phyloP scores from a whole-genome alignment of 768 basidiomycete species.

The Pleurotus tuber-regium region DNA sequence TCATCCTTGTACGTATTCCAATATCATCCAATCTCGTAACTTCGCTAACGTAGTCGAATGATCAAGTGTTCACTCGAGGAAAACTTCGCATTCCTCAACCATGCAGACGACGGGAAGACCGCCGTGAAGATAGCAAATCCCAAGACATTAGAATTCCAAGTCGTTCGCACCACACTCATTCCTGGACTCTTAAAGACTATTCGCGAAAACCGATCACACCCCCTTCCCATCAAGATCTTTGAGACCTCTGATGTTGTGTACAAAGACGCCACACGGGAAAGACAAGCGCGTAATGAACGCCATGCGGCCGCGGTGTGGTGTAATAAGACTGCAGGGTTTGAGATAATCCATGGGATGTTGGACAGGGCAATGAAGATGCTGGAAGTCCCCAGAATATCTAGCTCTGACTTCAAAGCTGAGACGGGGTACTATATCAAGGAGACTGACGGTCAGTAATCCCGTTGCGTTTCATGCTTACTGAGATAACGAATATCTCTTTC shows the following conservation, averaged over 20 bases:
- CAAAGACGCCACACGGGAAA: conserved; percentile 76
- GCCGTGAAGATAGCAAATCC: conserved; percentile 96
- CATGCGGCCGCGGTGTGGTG: conserved; percentile 93
- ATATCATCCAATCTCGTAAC: background rate
- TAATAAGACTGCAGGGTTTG: conserved; percentile 95
- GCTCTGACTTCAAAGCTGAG: conserved; percentile 48
- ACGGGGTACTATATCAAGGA: conserved; percentile 93
- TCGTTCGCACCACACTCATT: conserved; percentile 93
- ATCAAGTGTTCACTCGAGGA: conserved; percentile 95
- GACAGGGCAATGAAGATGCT: conserved; percentile 96
- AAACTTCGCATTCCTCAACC: conserved; percentile 94
- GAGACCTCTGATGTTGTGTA: conserved; percentile 92
- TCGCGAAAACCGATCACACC: conserved; percentile 92
- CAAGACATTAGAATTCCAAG: conserved; percentile 96
- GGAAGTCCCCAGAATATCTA: conserved; percentile 79
- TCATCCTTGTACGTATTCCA: conserved; percentile 73
- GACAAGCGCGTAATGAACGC: conserved; percentile 84
- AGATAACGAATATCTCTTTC: too few species aligned
- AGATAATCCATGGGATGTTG: conserved; percentile 92
- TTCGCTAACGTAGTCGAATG: conserved; percentile 5
- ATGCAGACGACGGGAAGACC: conserved; percentile 71
- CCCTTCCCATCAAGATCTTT: conserved; percentile 91
- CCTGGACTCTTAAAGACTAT: conserved; percentile 96
- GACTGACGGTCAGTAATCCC: conserved; percentile 61
- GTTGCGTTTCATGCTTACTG: background rate